These are phyloP conservation scores for Chimonanthus praecox DNA, from an alignment of 164 flowering plant genomes.

Conservation along the genomic window DNA sequence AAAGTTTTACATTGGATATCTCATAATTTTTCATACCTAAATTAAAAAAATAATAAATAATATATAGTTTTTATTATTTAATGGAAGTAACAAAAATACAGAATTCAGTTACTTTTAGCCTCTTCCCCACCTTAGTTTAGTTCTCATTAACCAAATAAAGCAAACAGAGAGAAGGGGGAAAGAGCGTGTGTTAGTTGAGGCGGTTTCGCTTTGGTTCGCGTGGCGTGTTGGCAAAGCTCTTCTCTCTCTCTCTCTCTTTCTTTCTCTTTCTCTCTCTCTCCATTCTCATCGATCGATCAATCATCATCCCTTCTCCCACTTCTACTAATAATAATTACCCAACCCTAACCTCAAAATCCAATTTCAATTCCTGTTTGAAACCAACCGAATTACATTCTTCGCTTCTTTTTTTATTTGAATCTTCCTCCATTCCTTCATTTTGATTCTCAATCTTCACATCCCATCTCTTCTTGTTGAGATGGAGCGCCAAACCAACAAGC, in stretches of 20 bases:
- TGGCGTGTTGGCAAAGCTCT: slow-evolving; percentile 12
- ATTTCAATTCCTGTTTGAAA: neutral
- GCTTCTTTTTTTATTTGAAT: neutral
- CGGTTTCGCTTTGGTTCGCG: slow-evolving; percentile 13
- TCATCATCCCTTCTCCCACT: neutral
- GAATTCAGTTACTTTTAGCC: too few relatives aligned
- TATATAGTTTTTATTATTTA: too few relatives aligned
- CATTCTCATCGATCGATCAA: neutral
- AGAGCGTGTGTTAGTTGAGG: slow-evolving; percentile 4
- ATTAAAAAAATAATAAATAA: too few relatives aligned
- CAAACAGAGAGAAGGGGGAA: neutral
- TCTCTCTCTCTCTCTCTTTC: neutral
- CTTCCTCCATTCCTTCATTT: neutral
- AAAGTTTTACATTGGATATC: too few relatives aligned
- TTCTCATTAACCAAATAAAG: neutral
- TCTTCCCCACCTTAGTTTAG: too few relatives aligned
- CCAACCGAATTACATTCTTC: neutral
- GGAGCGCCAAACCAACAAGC: slow-evolving; percentile 4
- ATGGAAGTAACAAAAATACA: too few relatives aligned
- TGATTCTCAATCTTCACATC: neutral
- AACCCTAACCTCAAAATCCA: neutral
- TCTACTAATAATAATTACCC: neutral
- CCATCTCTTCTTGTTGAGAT: neutral
- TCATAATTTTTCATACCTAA: too few relatives aligned
- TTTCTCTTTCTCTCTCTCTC: neutral